A percentile compares a stretch with the other conserved stretches of the same genome.
These are phyloP conservation scores for Globisporangium middletonii DNA, from an alignment of 352 stramenopile species.

Conservation along the genomic window DNA sequence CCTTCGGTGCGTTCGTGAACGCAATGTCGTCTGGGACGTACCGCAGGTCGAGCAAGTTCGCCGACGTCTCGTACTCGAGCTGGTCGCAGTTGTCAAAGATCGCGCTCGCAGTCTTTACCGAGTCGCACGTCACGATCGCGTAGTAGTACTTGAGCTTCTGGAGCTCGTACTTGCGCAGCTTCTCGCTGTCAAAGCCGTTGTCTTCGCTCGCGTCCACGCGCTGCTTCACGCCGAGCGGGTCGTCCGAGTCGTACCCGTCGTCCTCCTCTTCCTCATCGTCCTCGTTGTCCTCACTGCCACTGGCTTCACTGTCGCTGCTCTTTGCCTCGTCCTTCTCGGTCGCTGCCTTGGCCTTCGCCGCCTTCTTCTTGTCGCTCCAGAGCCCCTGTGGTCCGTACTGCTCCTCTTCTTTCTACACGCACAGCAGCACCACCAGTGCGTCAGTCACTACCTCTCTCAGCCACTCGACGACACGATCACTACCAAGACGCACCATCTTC, in stretches of 20 bases:
- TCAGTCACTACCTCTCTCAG: not conserved
- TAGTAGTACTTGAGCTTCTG: constrained; percentile 99
- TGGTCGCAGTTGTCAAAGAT: constrained; percentile 96
- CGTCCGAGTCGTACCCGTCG: constrained; percentile 60
- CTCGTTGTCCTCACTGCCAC: constrained; percentile 15
- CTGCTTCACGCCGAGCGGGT: constrained; percentile 64
- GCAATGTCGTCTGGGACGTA: constrained; percentile 91
- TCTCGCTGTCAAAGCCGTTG: constrained; percentile 91
- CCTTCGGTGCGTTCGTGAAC: constrained; percentile 87
- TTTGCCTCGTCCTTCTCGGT: constrained; percentile 17
- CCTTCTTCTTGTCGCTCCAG: constrained; percentile 42
- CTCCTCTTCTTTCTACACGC: constrained; percentile 69
- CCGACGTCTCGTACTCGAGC: constrained; percentile 96
- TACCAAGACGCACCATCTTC: constrained; percentile 72
- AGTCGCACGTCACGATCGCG: constrained; percentile 93
- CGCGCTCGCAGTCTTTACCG: constrained; percentile 83
- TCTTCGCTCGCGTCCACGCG: constrained; percentile 46
- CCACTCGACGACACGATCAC: not conserved
- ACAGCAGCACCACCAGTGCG: not conserved
- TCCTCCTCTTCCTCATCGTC: constrained; percentile 30
- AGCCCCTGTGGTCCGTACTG: constrained; percentile 61
- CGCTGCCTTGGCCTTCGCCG: constrained; percentile 5
- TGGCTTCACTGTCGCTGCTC: constrained; percentile 12
- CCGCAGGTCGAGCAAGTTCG: constrained; percentile 92
- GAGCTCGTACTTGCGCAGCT: constrained; percentile 95